Percentiles rank a stretch among this genome's conserved stretches.
These are phyloP conservation scores for Candida pini DNA, from an alignment of 805 yeast species.

Conservation along the genomic window DNA sequence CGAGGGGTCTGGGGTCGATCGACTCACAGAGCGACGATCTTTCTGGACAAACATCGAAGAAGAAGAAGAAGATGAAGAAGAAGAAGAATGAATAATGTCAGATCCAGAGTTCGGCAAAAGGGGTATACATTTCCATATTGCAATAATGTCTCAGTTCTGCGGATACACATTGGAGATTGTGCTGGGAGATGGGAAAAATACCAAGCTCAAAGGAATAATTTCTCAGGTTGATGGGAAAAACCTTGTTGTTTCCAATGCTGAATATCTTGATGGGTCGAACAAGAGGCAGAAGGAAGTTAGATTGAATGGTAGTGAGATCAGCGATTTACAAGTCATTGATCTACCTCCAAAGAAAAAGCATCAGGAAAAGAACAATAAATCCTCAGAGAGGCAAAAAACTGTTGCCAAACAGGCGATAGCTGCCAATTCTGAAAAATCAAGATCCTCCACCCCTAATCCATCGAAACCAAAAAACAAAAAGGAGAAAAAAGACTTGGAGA, in stretches of 20 bases:
- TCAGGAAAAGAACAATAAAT: constrained; percentile 16
- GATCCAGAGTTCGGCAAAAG: no score
- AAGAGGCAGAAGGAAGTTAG: constrained; percentile 14
- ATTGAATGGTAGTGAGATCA: constrained; percentile 35
- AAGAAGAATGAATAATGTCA: no score
- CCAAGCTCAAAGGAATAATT: constrained; percentile 22
- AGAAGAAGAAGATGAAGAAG: no score
- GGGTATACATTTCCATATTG: constrained; percentile 16
- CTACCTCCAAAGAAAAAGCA: constrained; percentile 36
- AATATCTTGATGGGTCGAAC: constrained; percentile 24
- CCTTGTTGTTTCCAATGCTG: constrained; percentile 28
- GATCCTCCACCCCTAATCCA: constrained; percentile 8
- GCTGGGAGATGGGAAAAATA: constrained; percentile 32
- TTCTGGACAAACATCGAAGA: no score
- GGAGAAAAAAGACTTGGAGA: constrained; percentile 13
- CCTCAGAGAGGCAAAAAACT: not conserved
- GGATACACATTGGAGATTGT: constrained; percentile 42
- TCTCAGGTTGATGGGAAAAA: constrained; percentile 17
- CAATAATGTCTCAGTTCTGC: constrained; percentile 35
- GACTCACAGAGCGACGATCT: no score
- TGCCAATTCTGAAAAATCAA: constrained; percentile 1
- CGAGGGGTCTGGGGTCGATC: no score
- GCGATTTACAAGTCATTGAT: constrained; percentile 51
- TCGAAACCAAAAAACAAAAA: constrained; percentile 15
- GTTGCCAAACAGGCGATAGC: constrained; percentile 2